A percentile compares a stretch with the other conserved stretches of the same genome.
Conservation (phyloP, 805 yeast species). For the Cyberlindnera mycetangii region DNA sequence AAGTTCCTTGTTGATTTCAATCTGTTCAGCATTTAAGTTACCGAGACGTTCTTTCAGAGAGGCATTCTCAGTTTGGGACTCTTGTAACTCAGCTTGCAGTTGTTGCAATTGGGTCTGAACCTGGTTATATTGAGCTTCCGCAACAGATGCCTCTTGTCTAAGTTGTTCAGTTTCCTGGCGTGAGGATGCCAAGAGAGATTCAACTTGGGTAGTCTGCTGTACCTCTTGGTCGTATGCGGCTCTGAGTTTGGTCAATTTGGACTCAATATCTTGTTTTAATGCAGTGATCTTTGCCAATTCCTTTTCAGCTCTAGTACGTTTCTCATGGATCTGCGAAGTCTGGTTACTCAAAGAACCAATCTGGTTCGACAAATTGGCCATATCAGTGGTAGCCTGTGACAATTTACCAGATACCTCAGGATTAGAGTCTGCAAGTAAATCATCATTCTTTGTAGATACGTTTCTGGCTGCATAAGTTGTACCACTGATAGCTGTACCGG, state of each 20-base stretch:
- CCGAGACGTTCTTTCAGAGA: slow-evolving; percentile 67
- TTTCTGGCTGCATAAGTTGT: slow-evolving; percentile 7
- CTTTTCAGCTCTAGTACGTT: slow-evolving; percentile 69
- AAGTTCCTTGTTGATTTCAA: slow-evolving; percentile 54
- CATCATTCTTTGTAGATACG: slow-evolving; percentile 30
- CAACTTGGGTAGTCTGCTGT: slow-evolving; percentile 69
- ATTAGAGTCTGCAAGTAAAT: slow-evolving; percentile 49
- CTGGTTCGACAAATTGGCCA: slow-evolving; percentile 85
- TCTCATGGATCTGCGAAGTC: slow-evolving; percentile 65
- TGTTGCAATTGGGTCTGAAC: slow-evolving; percentile 62
- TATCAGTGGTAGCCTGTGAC: slow-evolving; percentile 77
- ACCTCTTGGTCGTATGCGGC: slow-evolving; percentile 77
- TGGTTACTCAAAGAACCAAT: slow-evolving; percentile 74
- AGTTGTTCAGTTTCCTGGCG: slow-evolving; percentile 66
- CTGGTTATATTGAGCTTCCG: slow-evolving; percentile 76
- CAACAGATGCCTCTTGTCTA: slow-evolving; percentile 66
- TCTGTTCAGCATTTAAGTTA: slow-evolving; percentile 61
- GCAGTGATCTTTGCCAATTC: slow-evolving; percentile 69
- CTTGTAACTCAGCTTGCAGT: slow-evolving; percentile 57
- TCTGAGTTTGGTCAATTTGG: slow-evolving; percentile 64
- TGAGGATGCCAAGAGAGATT: slow-evolving; percentile 54
- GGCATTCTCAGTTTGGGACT: slow-evolving; percentile 65
- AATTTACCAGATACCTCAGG: slow-evolving; percentile 60
- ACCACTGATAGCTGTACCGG: slow-evolving; percentile 8
- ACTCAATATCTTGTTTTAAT: slow-evolving; percentile 67